phyloP scores from a whole-genome alignment of 805 yeast species.

The Candida ulmi region DNA sequence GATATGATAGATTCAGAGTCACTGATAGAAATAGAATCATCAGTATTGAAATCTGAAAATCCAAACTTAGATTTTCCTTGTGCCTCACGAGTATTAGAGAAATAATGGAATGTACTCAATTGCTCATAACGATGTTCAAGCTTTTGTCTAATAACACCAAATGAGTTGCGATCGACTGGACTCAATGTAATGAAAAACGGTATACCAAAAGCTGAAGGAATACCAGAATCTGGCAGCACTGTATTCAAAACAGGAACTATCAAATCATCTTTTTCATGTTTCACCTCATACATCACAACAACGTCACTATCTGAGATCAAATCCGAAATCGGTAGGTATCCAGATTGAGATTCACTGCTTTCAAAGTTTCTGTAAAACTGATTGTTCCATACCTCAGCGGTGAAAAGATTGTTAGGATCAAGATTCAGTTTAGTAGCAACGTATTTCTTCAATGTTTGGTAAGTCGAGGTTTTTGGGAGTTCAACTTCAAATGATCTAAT shows the following conservation, averaged over 20 bases:
- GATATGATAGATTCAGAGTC: constrained; percentile 45
- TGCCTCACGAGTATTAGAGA: constrained; percentile 20
- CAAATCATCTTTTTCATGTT: constrained; percentile 37
- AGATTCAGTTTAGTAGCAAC: constrained; percentile 43
- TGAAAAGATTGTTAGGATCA: constrained; percentile 35
- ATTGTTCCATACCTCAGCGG: constrained; percentile 59
- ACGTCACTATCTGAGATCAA: constrained; percentile 58
- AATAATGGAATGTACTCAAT: constrained; percentile 39
- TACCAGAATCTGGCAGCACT: constrained; percentile 31
- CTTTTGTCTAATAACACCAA: constrained; percentile 52
- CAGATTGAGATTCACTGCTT: constrained; percentile 42
- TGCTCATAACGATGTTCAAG: constrained; percentile 45
- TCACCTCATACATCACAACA: constrained; percentile 57
- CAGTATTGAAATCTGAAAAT: background rate
- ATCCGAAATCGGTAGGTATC: constrained; percentile 61
- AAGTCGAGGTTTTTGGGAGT: constrained; percentile 57
- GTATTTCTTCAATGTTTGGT: constrained; percentile 55
- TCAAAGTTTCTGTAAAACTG: constrained; percentile 70
- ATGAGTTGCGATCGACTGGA: constrained; percentile 47
- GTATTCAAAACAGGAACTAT: constrained; percentile 59
- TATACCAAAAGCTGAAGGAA: constrained; percentile 55
- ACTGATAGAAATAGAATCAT: constrained; percentile 30
- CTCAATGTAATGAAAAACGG: constrained; percentile 68
- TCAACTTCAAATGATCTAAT: constrained; percentile 64
- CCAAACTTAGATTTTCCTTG: constrained; percentile 15